Base-by-base conservation (phyloP, 2,329 filamentous ascomycete species). In the Knufia petricola region DNA sequence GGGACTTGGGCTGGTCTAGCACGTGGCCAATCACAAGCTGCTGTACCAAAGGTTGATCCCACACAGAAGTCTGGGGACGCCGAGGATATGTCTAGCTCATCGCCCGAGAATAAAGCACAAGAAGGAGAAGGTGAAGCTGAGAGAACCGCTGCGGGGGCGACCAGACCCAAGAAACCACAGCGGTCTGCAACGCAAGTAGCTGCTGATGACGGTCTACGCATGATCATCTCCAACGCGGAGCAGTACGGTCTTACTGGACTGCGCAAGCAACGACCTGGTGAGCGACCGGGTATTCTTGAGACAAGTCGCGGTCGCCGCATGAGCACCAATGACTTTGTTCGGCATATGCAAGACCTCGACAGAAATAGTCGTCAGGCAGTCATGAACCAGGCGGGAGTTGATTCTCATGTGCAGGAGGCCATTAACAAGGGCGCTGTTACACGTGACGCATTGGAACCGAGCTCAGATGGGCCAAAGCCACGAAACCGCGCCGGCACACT, bases 261-360 rank as follows among this genome's bases (percentile, higher is more conserved):
- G 21, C 63, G 69, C 47, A 75, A 75, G 57, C 30, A 15, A n/a
- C 55, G 55, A 45, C 38, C 52, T 17, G 51, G 54, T 6, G 49
- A 55, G 21, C 48, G 50, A 10, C 52, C 55, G 21, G 55, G 52
- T n/a, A 34, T 30, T 15, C 26, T 28, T 12, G 53, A 51, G 32
- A n/a, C 15, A n/a, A n/a, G 32, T 2, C 53, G 52, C 32, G 78
- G 77, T 30, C 70, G 72, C 15, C 70, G 79, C 37, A 78, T 82
- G 76, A 79, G 73, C 65, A 82, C 81, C 58, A 67, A 73, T 3
- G 78, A 83, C 52, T 83, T 83, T 59, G 80, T 82, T 58, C 66
- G 75, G 50, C 74, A 81, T 57, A 78, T 83, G 63, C 72, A 76
- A 49, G 66, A 71, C 17, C 68, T 82, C 60, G 78, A 81, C 19